phyloP scores from a whole-genome alignment of 2,329 filamentous ascomycete genomes.

The Ascochyta koolunga region DNA sequence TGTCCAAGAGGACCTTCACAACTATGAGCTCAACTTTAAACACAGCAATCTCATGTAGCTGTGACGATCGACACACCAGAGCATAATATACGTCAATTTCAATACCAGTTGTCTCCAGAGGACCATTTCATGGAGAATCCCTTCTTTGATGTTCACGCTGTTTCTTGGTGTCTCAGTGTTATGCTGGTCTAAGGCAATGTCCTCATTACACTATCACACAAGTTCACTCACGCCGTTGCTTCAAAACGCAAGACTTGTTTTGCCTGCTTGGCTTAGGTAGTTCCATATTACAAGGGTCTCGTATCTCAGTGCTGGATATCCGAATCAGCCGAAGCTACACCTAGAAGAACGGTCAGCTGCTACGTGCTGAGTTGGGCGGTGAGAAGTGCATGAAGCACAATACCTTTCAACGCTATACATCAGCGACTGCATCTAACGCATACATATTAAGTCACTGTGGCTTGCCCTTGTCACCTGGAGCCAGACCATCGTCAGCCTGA shows the following conservation, averaged over 20 bases:
- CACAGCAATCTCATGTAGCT: too few species aligned
- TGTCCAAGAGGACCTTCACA: background rate
- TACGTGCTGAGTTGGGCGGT: background rate
- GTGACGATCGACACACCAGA: too few species aligned
- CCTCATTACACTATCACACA: too few species aligned
- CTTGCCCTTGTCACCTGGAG: slow-evolving; percentile 20
- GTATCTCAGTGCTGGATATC: background rate
- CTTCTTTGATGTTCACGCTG: too few species aligned
- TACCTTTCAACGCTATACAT: background rate
- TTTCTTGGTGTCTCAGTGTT: too few species aligned
- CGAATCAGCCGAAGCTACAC: background rate
- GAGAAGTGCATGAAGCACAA: slow-evolving; percentile 12
- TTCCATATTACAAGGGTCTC: background rate
- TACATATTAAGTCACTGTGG: slow-evolving; percentile 14
- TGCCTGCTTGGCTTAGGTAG: background rate
- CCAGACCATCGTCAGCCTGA: slow-evolving; percentile 18
- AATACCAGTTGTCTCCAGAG: background rate
- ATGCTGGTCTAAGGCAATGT: too few species aligned
- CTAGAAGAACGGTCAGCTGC: background rate
- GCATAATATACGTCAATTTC: background rate
- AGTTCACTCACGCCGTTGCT: background rate
- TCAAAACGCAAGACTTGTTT: background rate
- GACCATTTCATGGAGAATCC: too few species aligned
- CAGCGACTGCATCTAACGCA: slow-evolving; percentile 14
- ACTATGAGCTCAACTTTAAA: background rate